Evolutionary conservation across 1,139 yeast genomes (phyloP), one percentile per base, ranked within the genome.

Genomic region (Arxiozyma slooffiae): DNA sequence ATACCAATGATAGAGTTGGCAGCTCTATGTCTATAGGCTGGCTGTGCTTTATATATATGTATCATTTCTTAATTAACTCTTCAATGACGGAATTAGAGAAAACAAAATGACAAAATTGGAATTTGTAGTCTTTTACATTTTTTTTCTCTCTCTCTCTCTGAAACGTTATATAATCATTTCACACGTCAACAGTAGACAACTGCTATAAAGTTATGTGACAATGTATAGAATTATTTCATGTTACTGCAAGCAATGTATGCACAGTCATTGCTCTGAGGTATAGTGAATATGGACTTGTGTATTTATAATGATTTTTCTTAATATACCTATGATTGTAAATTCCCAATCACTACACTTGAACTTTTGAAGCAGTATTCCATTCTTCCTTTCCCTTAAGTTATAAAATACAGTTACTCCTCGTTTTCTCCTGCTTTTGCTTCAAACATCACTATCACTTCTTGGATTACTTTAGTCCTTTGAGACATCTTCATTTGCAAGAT

Each of bases 361-460:
- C n/a, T 16, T 30, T 30, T 14, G 14, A 11, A 30, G 14, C 36
- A 30, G n/a, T 30, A 11, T 7, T 30, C 4, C 14, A 16, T 30
- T 6, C 36, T 14, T 30, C 36, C 36, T 30, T 14, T 30, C 14
- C n/a, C n/a, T 11, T 11, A 30, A 14, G n/a, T 30, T 2, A 30
- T 7, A 5, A 30, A 4, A 23, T 40, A 18, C n/a, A 3, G 23
- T 20, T 18, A 26, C 30, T 41, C 38, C 9, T 48, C 46, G 9
- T 42, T 47, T 22, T 47, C 49, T 20, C 62, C 67, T 11, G 66
- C 69, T 47, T 65, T 68, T 7, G 64, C 69, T 34, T 69, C 70
- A 49, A 67, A 67, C 21, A 67, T 50, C 62, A 65, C 61, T 67
- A 67, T 64, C 70, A 67, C 66, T 50, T 67, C 69, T 24, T n/a